A percentile compares a stretch with the other conserved stretches of the same genome.
Evolutionary conservation across 2,329 filamentous ascomycete genomes (phyloP).

Genomic region (Zasmidium angulare): DNA sequence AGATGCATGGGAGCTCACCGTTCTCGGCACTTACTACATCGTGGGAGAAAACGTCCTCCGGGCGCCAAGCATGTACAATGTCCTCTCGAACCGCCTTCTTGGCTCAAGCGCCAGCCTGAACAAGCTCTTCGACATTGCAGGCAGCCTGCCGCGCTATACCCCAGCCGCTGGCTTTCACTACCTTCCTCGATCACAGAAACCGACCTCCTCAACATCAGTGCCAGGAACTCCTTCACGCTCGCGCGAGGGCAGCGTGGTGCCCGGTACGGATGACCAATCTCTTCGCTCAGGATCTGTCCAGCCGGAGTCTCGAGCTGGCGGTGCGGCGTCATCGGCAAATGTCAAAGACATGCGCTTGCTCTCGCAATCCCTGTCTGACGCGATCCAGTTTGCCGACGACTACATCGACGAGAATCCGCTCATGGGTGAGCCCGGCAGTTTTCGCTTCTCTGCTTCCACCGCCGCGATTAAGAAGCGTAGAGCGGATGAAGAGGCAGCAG

Average conservation of each 20-base stretch:
- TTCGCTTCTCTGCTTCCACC: conserved; percentile 54
- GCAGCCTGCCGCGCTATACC: conserved; percentile 56
- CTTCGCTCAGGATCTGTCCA: conserved; percentile 30
- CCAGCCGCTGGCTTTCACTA: conserved; percentile 62
- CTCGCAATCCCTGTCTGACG: conserved; percentile 36
- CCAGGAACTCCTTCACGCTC: conserved; percentile 38
- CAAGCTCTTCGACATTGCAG: conserved; percentile 55
- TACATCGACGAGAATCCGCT: conserved; percentile 65
- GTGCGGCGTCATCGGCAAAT: conserved; percentile 17
- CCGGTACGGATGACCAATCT: conserved; percentile 27
- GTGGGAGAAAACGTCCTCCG: conserved; percentile 62
- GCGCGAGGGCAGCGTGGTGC: conserved; percentile 46
- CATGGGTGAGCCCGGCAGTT: conserved; percentile 62
- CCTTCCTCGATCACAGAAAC: conserved; percentile 42
- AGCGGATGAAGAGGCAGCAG: conserved; percentile 35
- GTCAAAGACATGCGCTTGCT: conserved; percentile 36
- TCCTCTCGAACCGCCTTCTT: conserved; percentile 55
- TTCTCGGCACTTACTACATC: conserved; percentile 60
- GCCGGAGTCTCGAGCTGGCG: conserved; percentile 23
- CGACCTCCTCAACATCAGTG: conserved; percentile 33
- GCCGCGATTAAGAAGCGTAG: conserved; percentile 44
- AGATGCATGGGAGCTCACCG: conserved; percentile 47
- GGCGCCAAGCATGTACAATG: conserved; percentile 60
- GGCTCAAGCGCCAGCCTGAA: conserved; percentile 57
- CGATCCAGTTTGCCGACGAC: conserved; percentile 56